phyloP scores from a whole-genome alignment of 2,329 filamentous ascomycete genomes.

The Ascochyta pisi region DNA sequence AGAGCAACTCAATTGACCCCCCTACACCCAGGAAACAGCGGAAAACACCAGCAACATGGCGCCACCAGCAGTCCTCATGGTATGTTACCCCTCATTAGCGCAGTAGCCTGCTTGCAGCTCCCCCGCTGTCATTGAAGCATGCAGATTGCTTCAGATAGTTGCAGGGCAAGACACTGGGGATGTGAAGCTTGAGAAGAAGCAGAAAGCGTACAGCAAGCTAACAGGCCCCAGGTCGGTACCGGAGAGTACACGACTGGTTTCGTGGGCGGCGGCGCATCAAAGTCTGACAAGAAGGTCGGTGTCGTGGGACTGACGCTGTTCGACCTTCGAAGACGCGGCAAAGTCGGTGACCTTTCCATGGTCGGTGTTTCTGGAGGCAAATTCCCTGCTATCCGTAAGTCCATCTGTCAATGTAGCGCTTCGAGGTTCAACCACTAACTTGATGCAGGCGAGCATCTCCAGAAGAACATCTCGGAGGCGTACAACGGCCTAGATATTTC shows the following conservation, averaged over 20 bases:
- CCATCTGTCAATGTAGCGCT: neutral
- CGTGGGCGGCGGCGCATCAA: constrained; percentile 81
- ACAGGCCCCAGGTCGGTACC: constrained; percentile 70
- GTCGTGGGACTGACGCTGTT: constrained; percentile 91
- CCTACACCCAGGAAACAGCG: neutral
- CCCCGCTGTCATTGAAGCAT: neutral
- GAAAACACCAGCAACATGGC: constrained; percentile 49
- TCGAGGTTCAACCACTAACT: constrained; percentile 22
- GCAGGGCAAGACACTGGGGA: neutral
- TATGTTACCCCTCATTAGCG: constrained; percentile 28
- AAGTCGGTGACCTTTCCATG: constrained; percentile 87
- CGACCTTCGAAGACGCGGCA: constrained; percentile 85
- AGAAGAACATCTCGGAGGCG: constrained; percentile 84
- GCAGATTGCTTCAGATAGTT: neutral
- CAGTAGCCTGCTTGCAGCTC: constrained; percentile 12
- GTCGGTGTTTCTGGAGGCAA: constrained; percentile 88
- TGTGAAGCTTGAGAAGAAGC: neutral
- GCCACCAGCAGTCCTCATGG: constrained; percentile 59
- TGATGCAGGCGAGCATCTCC: constrained; percentile 74
- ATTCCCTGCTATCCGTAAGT: constrained; percentile 86
- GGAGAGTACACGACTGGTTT: constrained; percentile 98
- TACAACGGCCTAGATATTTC: constrained; percentile 90
- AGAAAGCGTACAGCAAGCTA: constrained; percentile 8
- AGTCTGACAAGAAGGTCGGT: constrained; percentile 94
- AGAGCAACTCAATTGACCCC: constrained; percentile 11